phyloP scores from a whole-genome alignment of 176 grass and related monocot genomes.

The Musa itinerans region DNA sequence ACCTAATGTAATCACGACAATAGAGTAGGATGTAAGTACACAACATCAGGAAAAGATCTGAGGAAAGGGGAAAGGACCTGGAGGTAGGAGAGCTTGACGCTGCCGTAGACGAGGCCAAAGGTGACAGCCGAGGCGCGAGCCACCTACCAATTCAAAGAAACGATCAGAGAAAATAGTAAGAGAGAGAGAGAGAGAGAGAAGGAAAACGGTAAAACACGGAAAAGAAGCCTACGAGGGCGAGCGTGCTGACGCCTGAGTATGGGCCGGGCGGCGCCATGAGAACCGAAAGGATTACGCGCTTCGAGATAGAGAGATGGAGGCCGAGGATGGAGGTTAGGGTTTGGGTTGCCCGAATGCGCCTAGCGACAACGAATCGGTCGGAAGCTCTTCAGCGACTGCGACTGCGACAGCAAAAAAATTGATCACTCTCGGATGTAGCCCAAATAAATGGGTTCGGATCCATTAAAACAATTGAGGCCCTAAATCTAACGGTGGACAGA shows the following conservation, averaged over 20 bases:
- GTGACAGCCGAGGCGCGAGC: conserved; percentile 3
- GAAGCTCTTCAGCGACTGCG: not conserved
- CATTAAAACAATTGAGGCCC: no score
- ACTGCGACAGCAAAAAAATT: no score
- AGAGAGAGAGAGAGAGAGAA: not conserved
- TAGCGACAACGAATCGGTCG: not conserved
- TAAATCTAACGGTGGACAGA: no score
- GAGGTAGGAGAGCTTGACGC: conserved; percentile 1
- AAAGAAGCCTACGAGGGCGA: not conserved
- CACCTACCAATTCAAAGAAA: not conserved
- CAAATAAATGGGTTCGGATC: no score
- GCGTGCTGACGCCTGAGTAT: conserved; percentile 5
- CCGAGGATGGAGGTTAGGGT: not conserved
- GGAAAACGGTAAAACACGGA: not conserved
- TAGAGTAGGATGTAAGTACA: not conserved
- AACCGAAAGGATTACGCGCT: not conserved
- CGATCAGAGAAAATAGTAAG: not conserved
- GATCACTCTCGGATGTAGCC: no score
- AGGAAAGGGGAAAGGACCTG: not conserved
- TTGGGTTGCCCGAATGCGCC: not conserved
- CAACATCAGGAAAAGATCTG: not conserved
- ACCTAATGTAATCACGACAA: not conserved
- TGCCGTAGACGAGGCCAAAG: not conserved
- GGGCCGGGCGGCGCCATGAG: not conserved
- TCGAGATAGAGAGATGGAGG: not conserved